Evolutionary conservation across 441 rosid species (phyloP).

Genomic region (Brassica hybrid): DNA sequence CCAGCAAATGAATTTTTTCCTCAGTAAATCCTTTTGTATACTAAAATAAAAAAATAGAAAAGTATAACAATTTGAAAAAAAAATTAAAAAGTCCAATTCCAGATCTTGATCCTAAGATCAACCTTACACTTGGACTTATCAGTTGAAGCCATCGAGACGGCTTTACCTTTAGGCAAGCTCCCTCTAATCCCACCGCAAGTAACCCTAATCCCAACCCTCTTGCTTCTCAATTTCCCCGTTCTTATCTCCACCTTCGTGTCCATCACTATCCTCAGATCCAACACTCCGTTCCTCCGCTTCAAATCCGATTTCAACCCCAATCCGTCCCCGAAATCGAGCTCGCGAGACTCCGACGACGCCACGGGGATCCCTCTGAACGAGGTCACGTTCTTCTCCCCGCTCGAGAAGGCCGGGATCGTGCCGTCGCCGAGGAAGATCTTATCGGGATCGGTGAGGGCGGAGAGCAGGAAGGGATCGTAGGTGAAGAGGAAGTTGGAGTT

Average conservation of each 20-base stretch:
- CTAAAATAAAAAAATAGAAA: neutral
- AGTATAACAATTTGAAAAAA: neutral
- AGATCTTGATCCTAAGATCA: slow-evolving; percentile 69
- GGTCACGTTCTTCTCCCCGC: slow-evolving; percentile 48
- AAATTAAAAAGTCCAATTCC: slow-evolving; percentile 59
- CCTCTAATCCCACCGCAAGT: slow-evolving; percentile 53
- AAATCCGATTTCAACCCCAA: slow-evolving; percentile 53
- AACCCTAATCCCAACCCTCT: slow-evolving; percentile 58
- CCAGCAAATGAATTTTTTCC: too few relatives aligned
- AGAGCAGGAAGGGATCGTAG: slow-evolving; percentile 53
- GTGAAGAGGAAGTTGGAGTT: slow-evolving; percentile 56
- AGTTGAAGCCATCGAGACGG: slow-evolving; percentile 45
- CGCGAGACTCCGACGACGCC: slow-evolving; percentile 36
- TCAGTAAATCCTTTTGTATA: neutral
- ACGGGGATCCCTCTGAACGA: slow-evolving; percentile 41
- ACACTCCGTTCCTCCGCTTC: slow-evolving; percentile 46
- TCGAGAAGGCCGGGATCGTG: slow-evolving; percentile 49
- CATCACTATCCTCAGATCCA: slow-evolving; percentile 49
- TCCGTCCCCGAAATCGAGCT: slow-evolving; percentile 53
- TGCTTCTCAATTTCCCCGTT: slow-evolving; percentile 50
- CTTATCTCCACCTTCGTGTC: slow-evolving; percentile 54
- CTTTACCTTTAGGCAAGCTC: slow-evolving; percentile 51
- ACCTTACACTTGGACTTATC: slow-evolving; percentile 53
- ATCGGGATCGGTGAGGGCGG: slow-evolving; percentile 31
- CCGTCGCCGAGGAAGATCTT: slow-evolving; percentile 57